Evolutionary conservation across 768 basidiomycete genomes (phyloP).

Genomic region (Mycena filopes): DNA sequence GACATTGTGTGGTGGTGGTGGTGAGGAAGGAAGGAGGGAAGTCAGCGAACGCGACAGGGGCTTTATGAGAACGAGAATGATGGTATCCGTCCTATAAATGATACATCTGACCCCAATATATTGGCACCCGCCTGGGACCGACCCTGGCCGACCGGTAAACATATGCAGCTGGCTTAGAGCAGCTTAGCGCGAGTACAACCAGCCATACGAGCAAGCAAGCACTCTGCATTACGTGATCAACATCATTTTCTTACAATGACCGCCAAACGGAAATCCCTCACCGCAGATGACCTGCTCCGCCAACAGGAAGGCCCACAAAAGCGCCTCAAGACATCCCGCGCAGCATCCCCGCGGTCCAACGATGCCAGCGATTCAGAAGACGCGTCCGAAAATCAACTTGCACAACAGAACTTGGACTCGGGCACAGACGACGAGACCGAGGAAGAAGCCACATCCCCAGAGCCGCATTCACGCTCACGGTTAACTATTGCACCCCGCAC

Average conservation of each 20-base stretch:
- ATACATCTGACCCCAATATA: no score
- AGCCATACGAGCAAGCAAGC: no score
- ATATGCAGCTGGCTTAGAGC: no score
- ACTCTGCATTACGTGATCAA: background rate
- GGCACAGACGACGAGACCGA: slow-evolving; percentile 17
- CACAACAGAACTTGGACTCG: slow-evolving; percentile 24
- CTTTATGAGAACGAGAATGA: no score
- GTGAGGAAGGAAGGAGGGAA: no score
- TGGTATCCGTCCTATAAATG: no score
- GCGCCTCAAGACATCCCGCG: slow-evolving; percentile 47
- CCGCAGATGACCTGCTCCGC: slow-evolving; percentile 59
- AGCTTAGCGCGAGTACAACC: no score
- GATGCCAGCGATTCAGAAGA: background rate
- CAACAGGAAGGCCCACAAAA: slow-evolving; percentile 52
- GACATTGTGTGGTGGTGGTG: slow-evolving; percentile 28
- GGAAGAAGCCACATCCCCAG: slow-evolving; percentile 14
- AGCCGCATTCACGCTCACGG: slow-evolving; percentile 13
- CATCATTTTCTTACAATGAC: slow-evolving; percentile 10
- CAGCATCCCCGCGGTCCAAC: background rate
- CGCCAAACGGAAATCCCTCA: slow-evolving; percentile 45
- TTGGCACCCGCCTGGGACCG: no score
- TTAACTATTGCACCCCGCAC: slow-evolving; percentile 21
- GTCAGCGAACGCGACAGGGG: no score
- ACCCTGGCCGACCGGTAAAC: no score
- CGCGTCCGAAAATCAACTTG: slow-evolving; percentile 32